phyloP scores from a whole-genome alignment of 2,329 filamentous ascomycete species.

The Paecilomyces variotii region DNA sequence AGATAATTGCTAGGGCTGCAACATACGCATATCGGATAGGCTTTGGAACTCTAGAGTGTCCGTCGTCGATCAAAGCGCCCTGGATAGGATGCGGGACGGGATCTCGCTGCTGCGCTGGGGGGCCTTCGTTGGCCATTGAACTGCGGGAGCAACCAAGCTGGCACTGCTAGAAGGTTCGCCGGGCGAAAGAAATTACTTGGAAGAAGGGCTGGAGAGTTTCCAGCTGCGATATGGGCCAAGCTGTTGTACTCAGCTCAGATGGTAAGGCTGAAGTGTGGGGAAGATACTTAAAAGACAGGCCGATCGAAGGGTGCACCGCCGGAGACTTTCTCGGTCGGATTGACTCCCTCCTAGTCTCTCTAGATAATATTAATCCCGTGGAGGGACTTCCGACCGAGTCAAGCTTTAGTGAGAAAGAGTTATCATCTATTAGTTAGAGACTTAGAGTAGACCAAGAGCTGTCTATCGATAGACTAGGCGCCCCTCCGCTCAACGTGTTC shows the following conservation, averaged over 20 bases:
- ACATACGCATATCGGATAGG: conserved; percentile 21
- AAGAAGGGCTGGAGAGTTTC: neutral
- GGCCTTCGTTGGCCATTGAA: conserved; percentile 12
- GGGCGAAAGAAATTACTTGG: neutral
- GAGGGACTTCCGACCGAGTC: neutral
- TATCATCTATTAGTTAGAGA: too few species aligned
- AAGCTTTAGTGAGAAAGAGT: neutral
- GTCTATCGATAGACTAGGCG: too few species aligned
- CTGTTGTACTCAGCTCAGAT: neutral
- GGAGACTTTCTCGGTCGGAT: neutral
- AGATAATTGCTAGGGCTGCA: neutral
- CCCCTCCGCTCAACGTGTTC: neutral
- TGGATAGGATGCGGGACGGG: conserved; percentile 2
- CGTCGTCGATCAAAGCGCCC: conserved; percentile 6
- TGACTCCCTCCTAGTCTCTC: neutral
- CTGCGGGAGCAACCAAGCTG: neutral
- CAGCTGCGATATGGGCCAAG: neutral
- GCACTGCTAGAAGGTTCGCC: neutral
- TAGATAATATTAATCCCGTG: neutral
- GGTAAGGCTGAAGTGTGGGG: neutral
- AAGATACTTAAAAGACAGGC: neutral
- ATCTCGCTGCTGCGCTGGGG: conserved; percentile 8
- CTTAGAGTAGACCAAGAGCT: neutral
- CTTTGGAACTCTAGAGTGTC: conserved; percentile 8
- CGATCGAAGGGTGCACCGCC: neutral